Percentiles rank a stretch among this genome's conserved stretches.
These are phyloP conservation scores for Medicago lupulina DNA, from an alignment of 306 rosid genomes.

Conservation along the genomic window DNA sequence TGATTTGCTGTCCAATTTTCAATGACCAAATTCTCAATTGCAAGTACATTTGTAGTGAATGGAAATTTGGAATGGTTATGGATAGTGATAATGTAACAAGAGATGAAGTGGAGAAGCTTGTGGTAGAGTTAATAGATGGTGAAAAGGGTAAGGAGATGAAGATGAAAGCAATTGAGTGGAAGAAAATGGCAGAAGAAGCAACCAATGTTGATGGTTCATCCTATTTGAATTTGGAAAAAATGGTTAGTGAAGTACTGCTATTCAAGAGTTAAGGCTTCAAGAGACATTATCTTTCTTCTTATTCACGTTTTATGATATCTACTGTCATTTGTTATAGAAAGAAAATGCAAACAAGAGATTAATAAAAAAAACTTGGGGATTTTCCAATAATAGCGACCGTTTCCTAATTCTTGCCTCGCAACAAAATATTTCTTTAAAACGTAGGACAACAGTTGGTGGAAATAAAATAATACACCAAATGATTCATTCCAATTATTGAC, in stretches of 20 bases:
- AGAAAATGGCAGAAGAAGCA: conserved; percentile 47
- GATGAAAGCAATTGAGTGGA: conserved; percentile 45
- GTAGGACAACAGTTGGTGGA: no score
- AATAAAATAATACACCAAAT: no score
- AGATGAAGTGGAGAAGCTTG: conserved; percentile 52
- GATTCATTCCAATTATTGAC: no score
- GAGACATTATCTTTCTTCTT: not conserved
- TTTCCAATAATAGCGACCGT: no score
- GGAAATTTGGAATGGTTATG: conserved; percentile 56
- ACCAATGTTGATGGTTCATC: conserved; percentile 43
- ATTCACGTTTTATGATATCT: no score
- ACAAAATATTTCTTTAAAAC: no score
- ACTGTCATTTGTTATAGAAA: no score
- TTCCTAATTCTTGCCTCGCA: no score
- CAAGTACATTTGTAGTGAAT: conserved; percentile 45
- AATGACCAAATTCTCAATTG: conserved; percentile 48
- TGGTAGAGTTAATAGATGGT: conserved; percentile 53
- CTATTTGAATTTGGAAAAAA: conserved; percentile 44
- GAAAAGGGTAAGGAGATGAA: conserved; percentile 54
- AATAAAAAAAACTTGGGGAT: no score
- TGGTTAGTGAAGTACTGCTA: conserved; percentile 39
- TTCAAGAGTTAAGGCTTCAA: conserved; percentile 15
- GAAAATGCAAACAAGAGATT: no score
- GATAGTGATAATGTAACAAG: conserved; percentile 52
- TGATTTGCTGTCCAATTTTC: conserved; percentile 54